Evolutionary conservation across 495 filamentous ascomycete species (phyloP), one percentile per base, ranked within the genome.

Genomic region (Trichoderma orchidacearum): DNA sequence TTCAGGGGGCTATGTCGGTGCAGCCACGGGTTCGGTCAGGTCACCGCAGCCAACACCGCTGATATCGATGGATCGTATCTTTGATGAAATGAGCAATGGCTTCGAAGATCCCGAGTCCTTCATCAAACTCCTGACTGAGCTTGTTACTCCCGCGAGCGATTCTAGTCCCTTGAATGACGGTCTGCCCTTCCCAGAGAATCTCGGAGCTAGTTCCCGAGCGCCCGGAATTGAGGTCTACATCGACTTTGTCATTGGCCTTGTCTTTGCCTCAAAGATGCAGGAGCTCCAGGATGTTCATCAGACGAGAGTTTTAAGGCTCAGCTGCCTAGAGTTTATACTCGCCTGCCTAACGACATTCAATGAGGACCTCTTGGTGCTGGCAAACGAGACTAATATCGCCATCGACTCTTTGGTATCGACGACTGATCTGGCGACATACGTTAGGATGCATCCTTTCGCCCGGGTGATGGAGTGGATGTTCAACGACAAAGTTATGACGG

Each of bases 401-500:
- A 81, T 94, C 5, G 91, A 96, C 68, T 62, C 76, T 15, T 80
- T 83, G 5, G 84, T 92, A 58, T 76, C 81, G 41, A 73, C 86
- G 30, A 84, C 83, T 3, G 85, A 83, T 18, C 69, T 97, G 27
- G 75, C 80, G 50, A 75, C 75, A 15, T 99, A 99, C 62, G 79
- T 89, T 56, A 80, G 83, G 5, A 76, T 96, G 25, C 93, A 99
- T 70, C 90, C 93, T 8, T 96, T 96, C 62, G 82, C 86, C 18
- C 81, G 93, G 34, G 87, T 90, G 23, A 93, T 95, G 82, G 94
- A 97, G 66, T 97, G 94, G 88, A 77, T 97, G 67, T 96, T 95
- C 65, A 95, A 95, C 62, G 88, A 93, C 60, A 89, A 87, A 59
- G 89, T 95, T 25, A 78, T 95, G 55, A 77, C 77, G 59, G 81